Evolutionary conservation across 306 rosid species (phyloP).

Genomic region (Malus sylvestris): DNA sequence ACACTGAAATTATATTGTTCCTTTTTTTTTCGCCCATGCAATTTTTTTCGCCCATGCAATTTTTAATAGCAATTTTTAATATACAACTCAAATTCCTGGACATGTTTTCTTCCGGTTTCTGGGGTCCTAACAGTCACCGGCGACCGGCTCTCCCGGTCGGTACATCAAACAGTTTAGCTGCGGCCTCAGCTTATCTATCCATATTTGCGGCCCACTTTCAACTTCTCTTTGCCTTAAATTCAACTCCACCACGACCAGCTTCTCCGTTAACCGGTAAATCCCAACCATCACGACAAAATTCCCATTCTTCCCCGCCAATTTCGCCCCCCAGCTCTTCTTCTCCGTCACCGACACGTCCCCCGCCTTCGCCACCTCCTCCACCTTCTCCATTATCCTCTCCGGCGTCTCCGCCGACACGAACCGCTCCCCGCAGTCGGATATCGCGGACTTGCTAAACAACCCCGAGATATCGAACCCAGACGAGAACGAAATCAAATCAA

Average conservation of each 20-base stretch:
- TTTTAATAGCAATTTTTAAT: too few relatives aligned
- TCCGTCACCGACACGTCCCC: slow-evolving; percentile 24
- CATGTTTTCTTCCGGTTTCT: neutral
- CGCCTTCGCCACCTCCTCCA: slow-evolving; percentile 33
- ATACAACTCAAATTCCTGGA: neutral
- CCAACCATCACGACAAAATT: slow-evolving; percentile 18
- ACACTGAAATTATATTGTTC: neutral
- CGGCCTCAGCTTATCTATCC: slow-evolving; percentile 52
- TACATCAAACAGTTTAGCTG: slow-evolving; percentile 26
- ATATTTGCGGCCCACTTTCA: slow-evolving; percentile 4
- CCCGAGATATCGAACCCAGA: slow-evolving; percentile 59
- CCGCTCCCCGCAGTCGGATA: slow-evolving; percentile 32
- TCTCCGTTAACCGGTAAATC: slow-evolving; percentile 61
- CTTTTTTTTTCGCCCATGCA: neutral
- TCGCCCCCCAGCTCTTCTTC: slow-evolving; percentile 26
- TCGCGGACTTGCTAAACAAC: slow-evolving; percentile 19
- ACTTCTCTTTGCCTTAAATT: slow-evolving; percentile 12
- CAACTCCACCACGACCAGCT: slow-evolving; percentile 52
- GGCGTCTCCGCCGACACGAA: slow-evolving; percentile 41
- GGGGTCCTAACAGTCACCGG: slow-evolving; percentile 3
- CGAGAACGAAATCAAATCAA: slow-evolving; percentile 67
- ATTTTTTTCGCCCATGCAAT: neutral
- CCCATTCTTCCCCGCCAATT: slow-evolving; percentile 52
- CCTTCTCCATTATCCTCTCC: slow-evolving; percentile 31
- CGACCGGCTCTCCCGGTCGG: slow-evolving; percentile 22